Base-by-base conservation (phyloP, 2,329 filamentous ascomycete species). In the Hypoxylon sp. region DNA sequence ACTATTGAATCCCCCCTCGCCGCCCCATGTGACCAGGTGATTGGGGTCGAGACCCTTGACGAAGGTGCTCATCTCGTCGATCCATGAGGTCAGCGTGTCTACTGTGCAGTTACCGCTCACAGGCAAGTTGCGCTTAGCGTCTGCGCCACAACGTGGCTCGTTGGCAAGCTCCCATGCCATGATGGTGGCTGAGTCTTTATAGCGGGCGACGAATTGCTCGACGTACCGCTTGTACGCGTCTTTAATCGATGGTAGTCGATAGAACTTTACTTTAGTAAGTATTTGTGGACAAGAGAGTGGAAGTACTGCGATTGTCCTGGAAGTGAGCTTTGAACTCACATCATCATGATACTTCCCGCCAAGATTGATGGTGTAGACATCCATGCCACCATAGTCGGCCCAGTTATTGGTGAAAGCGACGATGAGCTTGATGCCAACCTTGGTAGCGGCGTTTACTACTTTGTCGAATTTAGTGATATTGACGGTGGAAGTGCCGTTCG, bases 101-200 rank as follows among this genome's bases (percentile, higher is more conserved):
- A 85, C 77, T 0, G 75, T 79, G 73, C 84, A 85, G 70, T 75
- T 71, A 0, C 65, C 69, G 35, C 81, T 81, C 1, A 78, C 77
- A 1, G 83, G 83, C 0, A 85, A 81, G 74, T 85, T 85, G 63
- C 84, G 83, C 6, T 72, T 73, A 5, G 74, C 78, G 57, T 85
- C 83, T 24, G 80, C 84, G 22, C 82, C 83, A 75, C 84, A 86
- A 64, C 84, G 83, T 19, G 83, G 82, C 66, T 92, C 90, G 71
- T 92, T 92, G 63, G 83, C 87, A 1, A 92, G 80, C 73, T 92
- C 90, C 90, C 90, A 92, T 0, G 88, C 88, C 70, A 92, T 87
- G 51, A 92, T 84, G 0, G 90, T 85, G 0, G 86, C 79, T 0
- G 87, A 90, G 67, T 83, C 80, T 50, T 81, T 85, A 79, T 91